phyloP scores from a whole-genome alignment of 441 rosid species.

The Pelargonium australe region DNA sequence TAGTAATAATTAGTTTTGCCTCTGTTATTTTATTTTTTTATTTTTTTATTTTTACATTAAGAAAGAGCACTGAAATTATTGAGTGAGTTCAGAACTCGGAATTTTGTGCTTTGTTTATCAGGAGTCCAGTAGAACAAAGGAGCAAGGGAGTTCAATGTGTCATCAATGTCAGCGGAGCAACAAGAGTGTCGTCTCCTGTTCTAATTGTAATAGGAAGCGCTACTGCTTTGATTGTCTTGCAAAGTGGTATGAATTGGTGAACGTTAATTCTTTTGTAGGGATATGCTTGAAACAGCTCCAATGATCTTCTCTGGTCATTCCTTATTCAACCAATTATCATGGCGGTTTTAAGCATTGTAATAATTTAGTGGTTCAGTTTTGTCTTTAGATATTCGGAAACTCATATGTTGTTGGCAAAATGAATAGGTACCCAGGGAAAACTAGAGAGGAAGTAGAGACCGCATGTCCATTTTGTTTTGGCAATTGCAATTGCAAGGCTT shows the following conservation, averaged over 20 bases:
- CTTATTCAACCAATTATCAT: not conserved
- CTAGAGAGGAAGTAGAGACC: slow-evolving; percentile 26
- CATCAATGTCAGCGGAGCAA: slow-evolving; percentile 20
- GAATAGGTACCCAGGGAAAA: slow-evolving; percentile 35
- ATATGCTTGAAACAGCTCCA: not conserved
- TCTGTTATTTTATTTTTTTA: not conserved
- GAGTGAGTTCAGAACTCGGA: not conserved
- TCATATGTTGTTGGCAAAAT: not conserved
- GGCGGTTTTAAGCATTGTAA: not conserved
- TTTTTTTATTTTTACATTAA: too few relatives aligned
- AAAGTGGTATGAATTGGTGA: slow-evolving; percentile 9
- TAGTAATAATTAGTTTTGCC: not conserved
- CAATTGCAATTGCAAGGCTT: slow-evolving; percentile 40
- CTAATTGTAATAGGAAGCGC: slow-evolving; percentile 17
- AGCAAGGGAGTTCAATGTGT: slow-evolving; percentile 13
- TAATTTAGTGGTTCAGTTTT: not conserved
- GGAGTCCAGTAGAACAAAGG: slow-evolving; percentile 7
- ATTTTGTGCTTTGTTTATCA: not conserved
- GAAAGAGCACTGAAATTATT: slow-evolving; percentile 1
- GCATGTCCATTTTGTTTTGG: slow-evolving; percentile 39
- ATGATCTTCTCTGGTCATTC: not conserved
- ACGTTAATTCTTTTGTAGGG: not conserved
- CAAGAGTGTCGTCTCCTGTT: slow-evolving; percentile 14
- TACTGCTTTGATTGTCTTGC: slow-evolving; percentile 15
- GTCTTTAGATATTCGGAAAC: slow-evolving; percentile 1